Percentiles rank a stretch among this genome's conserved stretches.
Conservation (phyloP, 2,329 filamentous ascomycete species). For the Pseudocercospora crystallina region DNA sequence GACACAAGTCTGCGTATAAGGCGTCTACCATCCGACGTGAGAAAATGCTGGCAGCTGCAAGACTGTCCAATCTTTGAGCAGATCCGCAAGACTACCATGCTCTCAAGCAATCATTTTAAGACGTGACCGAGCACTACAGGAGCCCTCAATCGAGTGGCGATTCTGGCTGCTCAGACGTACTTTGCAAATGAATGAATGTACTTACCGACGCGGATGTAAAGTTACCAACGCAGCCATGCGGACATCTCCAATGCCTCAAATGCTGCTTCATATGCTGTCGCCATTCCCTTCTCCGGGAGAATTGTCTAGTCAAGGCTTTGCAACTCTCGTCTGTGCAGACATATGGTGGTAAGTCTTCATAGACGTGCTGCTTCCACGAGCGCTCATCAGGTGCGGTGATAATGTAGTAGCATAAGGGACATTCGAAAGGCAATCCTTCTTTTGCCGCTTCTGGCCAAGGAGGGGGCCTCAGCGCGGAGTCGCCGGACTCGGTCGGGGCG, state of each 20-base stretch:
- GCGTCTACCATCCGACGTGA: too few species aligned
- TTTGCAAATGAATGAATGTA: too few species aligned
- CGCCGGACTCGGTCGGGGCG: not conserved
- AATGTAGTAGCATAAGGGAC: slow-evolving; percentile 1
- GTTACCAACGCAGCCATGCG: not conserved
- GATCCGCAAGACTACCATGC: too few species aligned
- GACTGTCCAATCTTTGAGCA: too few species aligned
- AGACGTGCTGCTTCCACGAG: slow-evolving; percentile 3
- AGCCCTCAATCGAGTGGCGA: too few species aligned
- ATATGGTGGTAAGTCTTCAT: slow-evolving; percentile 9
- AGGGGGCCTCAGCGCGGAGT: not conserved
- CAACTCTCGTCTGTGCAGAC: slow-evolving; percentile 1
- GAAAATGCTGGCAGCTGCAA: too few species aligned
- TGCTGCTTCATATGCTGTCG: slow-evolving; percentile 1
- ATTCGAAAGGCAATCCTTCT: not conserved
- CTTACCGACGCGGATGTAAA: not conserved
- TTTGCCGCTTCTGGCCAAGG: not conserved
- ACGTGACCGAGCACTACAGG: too few species aligned
- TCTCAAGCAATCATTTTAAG: too few species aligned
- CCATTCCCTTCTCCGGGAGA: slow-evolving; percentile 1
- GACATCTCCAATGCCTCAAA: not conserved
- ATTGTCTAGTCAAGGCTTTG: not conserved
- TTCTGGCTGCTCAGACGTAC: too few species aligned
- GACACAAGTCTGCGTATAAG: too few species aligned
- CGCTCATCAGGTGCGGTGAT: not conserved